Evolutionary conservation across 2,329 filamentous ascomycete species (phyloP), one percentile per base, ranked within the genome.

Genomic region (Stylonectria norvegica): DNA sequence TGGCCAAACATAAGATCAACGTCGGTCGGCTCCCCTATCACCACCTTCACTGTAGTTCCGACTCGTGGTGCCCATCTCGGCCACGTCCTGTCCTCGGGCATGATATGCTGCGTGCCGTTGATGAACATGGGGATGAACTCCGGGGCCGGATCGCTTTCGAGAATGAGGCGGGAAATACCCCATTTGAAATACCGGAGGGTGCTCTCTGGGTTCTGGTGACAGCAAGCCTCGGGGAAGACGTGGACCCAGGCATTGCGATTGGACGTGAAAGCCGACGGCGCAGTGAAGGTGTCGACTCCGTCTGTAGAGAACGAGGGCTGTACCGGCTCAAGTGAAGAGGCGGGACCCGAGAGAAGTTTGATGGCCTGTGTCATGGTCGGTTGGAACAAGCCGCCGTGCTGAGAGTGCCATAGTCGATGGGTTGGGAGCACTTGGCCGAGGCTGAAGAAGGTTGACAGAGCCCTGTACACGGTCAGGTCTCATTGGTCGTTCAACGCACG

Each of bases 121-220:
- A 97, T 84, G 73, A 94, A 98, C 67, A 98, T 91, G 30, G 93
- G 89, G 23, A 98, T 78, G 15, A 98, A 78, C 52, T 94, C 87
- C 0, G 93, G 93, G 47, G 86, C 83, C 3, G 89, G 88, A 34
- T 91, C 86, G 33, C 85, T 80, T 65, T 98, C 93, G 33, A 98
- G 79, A 42, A 98, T 93, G 42, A 97, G 75, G 2, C 93, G 81
- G 5, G 91, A 89, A 2, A 97, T 75, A 1, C 93, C 93, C 93
- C 93, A 98, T 70, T 95, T 96, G 78, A 97, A 97, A 68, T 98
- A 98, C 20, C 93, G 85, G 73, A 97, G 83, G 6, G 83, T 80
- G 55, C 82, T 81, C 29, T 81, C 71, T 2, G 85, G 78, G 51
- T 89, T 83, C 67, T 98, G 93, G 65, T 97, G 90, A 32, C 95